Percentiles rank a stretch among this genome's conserved stretches.
Evolutionary conservation across 108 stramenopile species (phyloP).

Genomic region (Schizochytrium sp.): DNA sequence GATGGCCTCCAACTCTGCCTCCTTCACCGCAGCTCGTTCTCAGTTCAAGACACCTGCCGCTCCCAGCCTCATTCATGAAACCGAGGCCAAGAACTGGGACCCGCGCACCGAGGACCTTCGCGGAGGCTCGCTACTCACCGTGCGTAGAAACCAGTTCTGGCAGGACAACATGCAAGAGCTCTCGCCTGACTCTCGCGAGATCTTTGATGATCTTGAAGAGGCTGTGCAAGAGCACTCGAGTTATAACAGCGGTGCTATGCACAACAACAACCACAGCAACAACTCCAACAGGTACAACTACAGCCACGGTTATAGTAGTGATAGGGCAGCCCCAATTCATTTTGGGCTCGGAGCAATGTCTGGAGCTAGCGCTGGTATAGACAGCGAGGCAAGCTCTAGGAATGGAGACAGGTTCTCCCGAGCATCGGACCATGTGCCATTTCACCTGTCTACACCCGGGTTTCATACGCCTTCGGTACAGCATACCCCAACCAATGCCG

Average conservation of each 20-base stretch:
- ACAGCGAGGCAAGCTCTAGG: not conserved
- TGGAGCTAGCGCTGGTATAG: not conserved
- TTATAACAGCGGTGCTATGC: not conserved
- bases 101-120: not conserved
- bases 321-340: not conserved
- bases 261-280: not conserved
- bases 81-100: constrained; percentile 12
- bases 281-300: not conserved
- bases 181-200: constrained; percentile 52
- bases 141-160: constrained; percentile 36
- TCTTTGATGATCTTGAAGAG: constrained; percentile 42
- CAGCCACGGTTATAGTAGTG: not conserved
- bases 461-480: not conserved
- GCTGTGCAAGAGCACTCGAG: constrained; percentile 5
- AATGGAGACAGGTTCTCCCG: not conserved
- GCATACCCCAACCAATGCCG: not conserved
- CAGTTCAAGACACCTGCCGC: constrained; percentile 8
- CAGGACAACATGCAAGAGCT: not conserved
- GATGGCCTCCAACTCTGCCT: too few species aligned
- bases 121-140: not conserved
- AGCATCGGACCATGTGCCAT: not conserved
- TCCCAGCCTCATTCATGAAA: not conserved
- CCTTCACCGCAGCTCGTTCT: not conserved
- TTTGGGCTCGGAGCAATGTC: not conserved
- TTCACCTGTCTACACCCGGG: constrained; percentile 10